These are phyloP conservation scores for Fusarium albosuccineum DNA, from an alignment of 2,329 filamentous ascomycete species.

Conservation along the genomic window DNA sequence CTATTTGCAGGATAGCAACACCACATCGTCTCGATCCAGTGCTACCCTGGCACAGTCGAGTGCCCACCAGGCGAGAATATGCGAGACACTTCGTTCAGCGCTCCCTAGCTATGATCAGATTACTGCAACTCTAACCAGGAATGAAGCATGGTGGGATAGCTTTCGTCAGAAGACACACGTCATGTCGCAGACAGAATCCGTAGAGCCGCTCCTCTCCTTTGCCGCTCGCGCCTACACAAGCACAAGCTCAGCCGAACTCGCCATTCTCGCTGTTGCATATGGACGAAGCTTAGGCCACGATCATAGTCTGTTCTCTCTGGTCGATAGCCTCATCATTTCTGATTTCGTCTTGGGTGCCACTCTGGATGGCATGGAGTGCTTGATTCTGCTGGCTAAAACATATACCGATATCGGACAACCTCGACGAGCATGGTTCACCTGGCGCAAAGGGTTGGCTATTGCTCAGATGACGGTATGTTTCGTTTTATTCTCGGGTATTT, in stretches of 20 bases:
- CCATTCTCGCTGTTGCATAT: not conserved
- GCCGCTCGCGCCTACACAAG: constrained; percentile 3
- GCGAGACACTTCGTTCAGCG: not conserved
- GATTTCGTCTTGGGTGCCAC: not conserved
- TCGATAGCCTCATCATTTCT: not conserved
- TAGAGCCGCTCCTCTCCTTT: not conserved
- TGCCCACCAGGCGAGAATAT: not conserved
- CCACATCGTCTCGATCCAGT: not conserved
- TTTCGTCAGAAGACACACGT: not conserved
- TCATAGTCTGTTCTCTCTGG: not conserved
- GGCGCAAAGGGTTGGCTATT: constrained; percentile 1
- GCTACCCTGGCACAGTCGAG: too few species aligned
- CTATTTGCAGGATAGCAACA: not conserved
- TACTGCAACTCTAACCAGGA: not conserved
- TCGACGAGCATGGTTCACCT: not conserved
- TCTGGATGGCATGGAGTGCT: not conserved
- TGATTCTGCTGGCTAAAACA: not conserved
- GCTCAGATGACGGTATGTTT: not conserved
- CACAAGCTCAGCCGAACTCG: not conserved
- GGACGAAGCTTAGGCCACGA: not conserved
- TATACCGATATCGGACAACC: not conserved
- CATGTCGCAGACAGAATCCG: not conserved
- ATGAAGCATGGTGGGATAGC: not conserved
- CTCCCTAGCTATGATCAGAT: not conserved
- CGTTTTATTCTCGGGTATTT: fast-evolving